These are phyloP conservation scores for Apiotrichum brassicae DNA, from an alignment of 1,284 basidiomycete genomes.

Conservation along the genomic window DNA sequence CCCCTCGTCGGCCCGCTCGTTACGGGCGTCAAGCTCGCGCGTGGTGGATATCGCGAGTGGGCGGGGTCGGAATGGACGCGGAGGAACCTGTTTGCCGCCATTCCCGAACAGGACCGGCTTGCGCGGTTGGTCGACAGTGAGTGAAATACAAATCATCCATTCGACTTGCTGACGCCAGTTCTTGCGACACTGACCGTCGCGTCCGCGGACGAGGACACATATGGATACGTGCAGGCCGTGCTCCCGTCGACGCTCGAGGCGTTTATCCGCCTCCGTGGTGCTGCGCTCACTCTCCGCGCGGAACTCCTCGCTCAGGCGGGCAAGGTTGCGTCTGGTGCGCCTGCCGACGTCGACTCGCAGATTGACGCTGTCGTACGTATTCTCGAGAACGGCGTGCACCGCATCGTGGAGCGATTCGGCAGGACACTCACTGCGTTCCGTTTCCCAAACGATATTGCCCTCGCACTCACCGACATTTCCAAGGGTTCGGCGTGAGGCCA, in stretches of 20 bases:
- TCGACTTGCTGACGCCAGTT: constrained; percentile 17
- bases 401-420: constrained; percentile 33
- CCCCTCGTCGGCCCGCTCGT: constrained; percentile 12
- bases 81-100: constrained; percentile 15
- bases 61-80: constrained; percentile 31
- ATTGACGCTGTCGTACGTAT: constrained; percentile 6
- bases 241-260: constrained; percentile 40
- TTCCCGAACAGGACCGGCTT: constrained; percentile 27
- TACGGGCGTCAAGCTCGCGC: constrained; percentile 1
- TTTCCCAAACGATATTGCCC: constrained; percentile 32
- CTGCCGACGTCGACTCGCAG: constrained; percentile 7
- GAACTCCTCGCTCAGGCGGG: constrained; percentile 19
- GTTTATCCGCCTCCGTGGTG: constrained; percentile 29
- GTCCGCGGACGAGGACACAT: constrained; percentile 38
- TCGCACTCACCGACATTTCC: constrained; percentile 29
- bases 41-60: constrained; percentile 19
- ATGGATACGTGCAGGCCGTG: constrained; percentile 39
- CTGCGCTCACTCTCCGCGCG: constrained; percentile 19
- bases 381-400: constrained; percentile 24
- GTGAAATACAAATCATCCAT: constrained; percentile 2
- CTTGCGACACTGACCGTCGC: constrained; percentile 30
- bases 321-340: constrained; percentile 9
- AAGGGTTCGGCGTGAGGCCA: constrained; percentile 6
- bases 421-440: constrained; percentile 33
- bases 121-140: constrained; percentile 36